Conservation (phyloP, 768 basidiomycete species). For the Podaxis carcinomalis region DNA sequence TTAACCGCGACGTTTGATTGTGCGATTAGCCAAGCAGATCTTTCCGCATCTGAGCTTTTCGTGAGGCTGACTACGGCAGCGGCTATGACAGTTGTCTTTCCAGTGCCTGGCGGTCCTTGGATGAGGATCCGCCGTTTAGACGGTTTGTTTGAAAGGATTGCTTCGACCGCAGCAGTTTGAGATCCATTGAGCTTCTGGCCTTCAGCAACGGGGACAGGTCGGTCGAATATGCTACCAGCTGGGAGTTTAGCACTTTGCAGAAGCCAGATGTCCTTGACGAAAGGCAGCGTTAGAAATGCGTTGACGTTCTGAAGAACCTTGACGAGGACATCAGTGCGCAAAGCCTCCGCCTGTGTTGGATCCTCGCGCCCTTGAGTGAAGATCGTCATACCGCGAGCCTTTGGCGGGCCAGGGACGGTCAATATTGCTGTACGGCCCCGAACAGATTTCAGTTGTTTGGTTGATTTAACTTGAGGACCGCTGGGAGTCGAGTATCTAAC, state of each 20-base stretch:
- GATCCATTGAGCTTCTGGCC: conserved; percentile 27
- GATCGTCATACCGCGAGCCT: conserved; percentile 28
- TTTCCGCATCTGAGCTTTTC: conserved; percentile 17
- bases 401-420: conserved; percentile 19
- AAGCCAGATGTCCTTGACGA: conserved; percentile 31
- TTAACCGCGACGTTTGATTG: conserved; percentile 80
- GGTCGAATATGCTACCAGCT: conserved; percentile 13
- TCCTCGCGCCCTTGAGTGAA: conserved; percentile 43
- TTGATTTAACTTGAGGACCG: conserved; percentile 9
- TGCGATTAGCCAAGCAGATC: conserved; percentile 60
- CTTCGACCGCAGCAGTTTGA: conserved; percentile 27
- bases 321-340: conserved; percentile 23
- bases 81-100: conserved; percentile 62
- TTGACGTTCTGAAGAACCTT: conserved; percentile 21
- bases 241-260: conserved; percentile 12
- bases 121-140: conserved; percentile 27
- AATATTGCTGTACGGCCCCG: conserved; percentile 36
- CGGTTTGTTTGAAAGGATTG: conserved; percentile 29
- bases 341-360: conserved; percentile 43
- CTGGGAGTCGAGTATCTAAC: neutral
- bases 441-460: conserved; percentile 24
- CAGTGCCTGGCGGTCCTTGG: conserved; percentile 59
- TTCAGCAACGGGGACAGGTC: conserved; percentile 9
- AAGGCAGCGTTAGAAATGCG: conserved; percentile 28
- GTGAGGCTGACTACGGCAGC: conserved; percentile 37